Percentiles rank a stretch among this genome's conserved stretches.
Conservation (phyloP, 768 basidiomycete species). For the Hydnum rufescens region DNA sequence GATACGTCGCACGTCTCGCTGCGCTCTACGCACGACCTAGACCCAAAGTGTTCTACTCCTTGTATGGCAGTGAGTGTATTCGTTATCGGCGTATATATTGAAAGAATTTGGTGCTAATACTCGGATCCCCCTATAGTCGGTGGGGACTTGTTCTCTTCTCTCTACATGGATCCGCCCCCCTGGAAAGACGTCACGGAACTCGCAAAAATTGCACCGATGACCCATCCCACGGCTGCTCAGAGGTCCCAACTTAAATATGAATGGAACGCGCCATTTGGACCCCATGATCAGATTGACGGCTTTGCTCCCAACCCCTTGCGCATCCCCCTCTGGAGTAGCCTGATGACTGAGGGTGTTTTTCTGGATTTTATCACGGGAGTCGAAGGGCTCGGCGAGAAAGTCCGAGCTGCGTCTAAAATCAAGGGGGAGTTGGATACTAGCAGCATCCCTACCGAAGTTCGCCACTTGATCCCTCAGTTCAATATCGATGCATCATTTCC, state of each 20-base stretch:
- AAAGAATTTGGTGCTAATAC: too few relatives aligned
- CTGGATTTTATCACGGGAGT: constrained; percentile 38
- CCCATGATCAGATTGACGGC: background rate
- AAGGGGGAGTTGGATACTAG: constrained; percentile 11
- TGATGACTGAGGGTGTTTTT: constrained; percentile 28
- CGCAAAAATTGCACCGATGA: constrained; percentile 33
- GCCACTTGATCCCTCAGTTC: constrained; percentile 29
- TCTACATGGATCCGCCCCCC: background rate
- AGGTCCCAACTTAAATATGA: constrained; percentile 30
- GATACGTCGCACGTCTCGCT: constrained; percentile 41
- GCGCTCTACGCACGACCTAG: constrained; percentile 33
- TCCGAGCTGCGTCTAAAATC: background rate
- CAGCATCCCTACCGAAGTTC: constrained; percentile 18
- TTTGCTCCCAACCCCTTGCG: background rate
- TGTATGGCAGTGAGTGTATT: constrained; percentile 26
- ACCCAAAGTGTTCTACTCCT: constrained; percentile 32
- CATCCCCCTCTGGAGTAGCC: constrained; percentile 12
- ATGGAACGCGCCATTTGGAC: background rate
- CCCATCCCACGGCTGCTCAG: constrained; percentile 31
- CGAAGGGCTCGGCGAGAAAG: background rate
- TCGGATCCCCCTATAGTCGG: background rate
- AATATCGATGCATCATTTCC: constrained; percentile 23
- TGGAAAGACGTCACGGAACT: constrained; percentile 21
- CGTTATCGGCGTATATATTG: background rate
- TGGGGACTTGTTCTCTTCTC: constrained; percentile 13